A percentile compares a stretch with the other conserved stretches of the same genome.
These are phyloP conservation scores for Mycena epipterygia DNA, from an alignment of 768 basidiomycete genomes.

Conservation along the genomic window DNA sequence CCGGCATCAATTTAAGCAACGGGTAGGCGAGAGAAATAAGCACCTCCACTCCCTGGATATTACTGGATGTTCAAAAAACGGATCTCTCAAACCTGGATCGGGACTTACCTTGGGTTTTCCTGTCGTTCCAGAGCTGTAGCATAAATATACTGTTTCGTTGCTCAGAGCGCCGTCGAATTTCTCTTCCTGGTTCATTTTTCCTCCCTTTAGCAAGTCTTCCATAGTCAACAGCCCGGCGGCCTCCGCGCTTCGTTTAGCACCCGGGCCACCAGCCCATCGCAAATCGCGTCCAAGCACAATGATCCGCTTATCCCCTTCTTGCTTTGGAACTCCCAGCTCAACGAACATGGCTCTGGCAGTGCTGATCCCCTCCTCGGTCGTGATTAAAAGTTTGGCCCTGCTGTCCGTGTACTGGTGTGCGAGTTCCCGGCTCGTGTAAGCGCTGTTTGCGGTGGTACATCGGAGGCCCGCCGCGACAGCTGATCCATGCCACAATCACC, in stretches of 20 bases:
- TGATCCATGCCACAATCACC: conserved; percentile 23
- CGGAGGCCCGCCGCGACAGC: conserved; percentile 66
- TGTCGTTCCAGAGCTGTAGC: conserved; percentile 64
- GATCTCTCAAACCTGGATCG: background rate
- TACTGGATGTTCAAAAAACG: background rate
- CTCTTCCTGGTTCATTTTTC: conserved; percentile 36
- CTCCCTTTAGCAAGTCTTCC: conserved; percentile 34
- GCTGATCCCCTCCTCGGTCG: conserved; percentile 56
- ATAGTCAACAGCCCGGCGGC: conserved; percentile 24
- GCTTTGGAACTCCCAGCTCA: conserved; percentile 20
- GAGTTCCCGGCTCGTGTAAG: conserved; percentile 67
- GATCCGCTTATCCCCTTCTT: conserved; percentile 33
- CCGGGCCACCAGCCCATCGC: conserved; percentile 27
- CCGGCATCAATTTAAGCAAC: background rate
- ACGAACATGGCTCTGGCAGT: conserved; percentile 40
- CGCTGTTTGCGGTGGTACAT: conserved; percentile 67
- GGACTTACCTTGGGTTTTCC: conserved; percentile 45
- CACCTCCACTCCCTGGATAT: conserved; percentile 28
- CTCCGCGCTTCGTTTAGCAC: background rate
- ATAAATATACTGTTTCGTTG: conserved; percentile 42
- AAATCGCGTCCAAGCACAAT: conserved; percentile 11
- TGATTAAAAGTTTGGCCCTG: conserved; percentile 60
- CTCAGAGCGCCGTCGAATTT: conserved; percentile 38
- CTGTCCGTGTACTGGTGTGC: conserved; percentile 68
- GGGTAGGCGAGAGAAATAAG: background rate